These are phyloP conservation scores for Phytophthora syringae DNA, from an alignment of 352 stramenopile genomes.

Conservation along the genomic window DNA sequence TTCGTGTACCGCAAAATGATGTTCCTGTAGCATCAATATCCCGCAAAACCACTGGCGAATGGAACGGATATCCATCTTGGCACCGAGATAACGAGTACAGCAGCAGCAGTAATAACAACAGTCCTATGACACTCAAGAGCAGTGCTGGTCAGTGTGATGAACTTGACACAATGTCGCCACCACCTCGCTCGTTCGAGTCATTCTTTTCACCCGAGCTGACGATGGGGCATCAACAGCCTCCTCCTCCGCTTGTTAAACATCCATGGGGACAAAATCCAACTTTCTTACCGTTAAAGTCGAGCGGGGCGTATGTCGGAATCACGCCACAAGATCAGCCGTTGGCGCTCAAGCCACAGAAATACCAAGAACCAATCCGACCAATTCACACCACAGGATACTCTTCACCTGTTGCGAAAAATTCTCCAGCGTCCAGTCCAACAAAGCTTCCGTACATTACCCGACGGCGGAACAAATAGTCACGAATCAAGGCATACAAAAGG, in stretches of 20 bases:
- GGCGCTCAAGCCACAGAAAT: constrained; percentile 11
- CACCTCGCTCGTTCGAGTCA: constrained; percentile 47
- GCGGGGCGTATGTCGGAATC: constrained; percentile 10
- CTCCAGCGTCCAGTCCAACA: constrained; percentile 19
- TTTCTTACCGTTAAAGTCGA: constrained; percentile 29
- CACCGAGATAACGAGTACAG: constrained; percentile 10
- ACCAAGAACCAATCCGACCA: constrained; percentile 18
- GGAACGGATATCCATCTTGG: constrained; percentile 19
- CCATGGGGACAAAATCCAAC: constrained; percentile 30
- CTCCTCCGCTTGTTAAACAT: constrained; percentile 21
- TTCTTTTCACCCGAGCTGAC: constrained; percentile 48
- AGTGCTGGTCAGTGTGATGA: constrained; percentile 24
- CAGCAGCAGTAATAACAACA: constrained; percentile 12
- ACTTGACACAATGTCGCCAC: constrained; percentile 15
- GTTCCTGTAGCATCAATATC: constrained; percentile 3
- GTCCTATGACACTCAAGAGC: constrained; percentile 24
- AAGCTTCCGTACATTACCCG: constrained; percentile 58
- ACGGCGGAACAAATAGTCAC: constrained; percentile 31
- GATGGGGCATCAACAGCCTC: constrained; percentile 6
- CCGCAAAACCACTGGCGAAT: constrained; percentile 16
- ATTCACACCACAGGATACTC: constrained; percentile 14
- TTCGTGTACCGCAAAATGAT: constrained; percentile 10
- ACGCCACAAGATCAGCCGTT: constrained; percentile 6
- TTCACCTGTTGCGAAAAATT: constrained; percentile 1
- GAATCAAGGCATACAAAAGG: constrained; percentile 2